Conservation (phyloP, 1,284 basidiomycete genomes). For the Coriolopsis trogii region DNA sequence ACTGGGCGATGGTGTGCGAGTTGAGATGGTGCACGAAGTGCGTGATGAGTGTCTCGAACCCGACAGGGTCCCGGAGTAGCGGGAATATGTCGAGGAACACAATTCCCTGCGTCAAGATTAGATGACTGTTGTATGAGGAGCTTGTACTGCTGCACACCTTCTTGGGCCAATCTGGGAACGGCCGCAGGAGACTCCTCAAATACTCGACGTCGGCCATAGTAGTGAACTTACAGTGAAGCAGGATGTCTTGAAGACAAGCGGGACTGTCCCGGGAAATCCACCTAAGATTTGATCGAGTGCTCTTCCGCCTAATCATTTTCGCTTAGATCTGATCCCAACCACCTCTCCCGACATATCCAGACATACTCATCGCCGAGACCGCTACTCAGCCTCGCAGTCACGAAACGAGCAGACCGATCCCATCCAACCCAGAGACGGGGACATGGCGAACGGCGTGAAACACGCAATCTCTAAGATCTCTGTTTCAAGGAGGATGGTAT, state of each 20-base stretch:
- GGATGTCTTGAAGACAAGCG: not conserved
- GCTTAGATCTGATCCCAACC: slow-evolving; percentile 2
- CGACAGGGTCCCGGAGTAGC: slow-evolving; percentile 80
- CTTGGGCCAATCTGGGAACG: slow-evolving; percentile 86
- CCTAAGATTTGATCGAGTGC: too few species aligned
- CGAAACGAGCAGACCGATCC: too few species aligned
- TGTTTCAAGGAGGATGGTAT: too few species aligned
- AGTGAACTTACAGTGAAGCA: not conserved
- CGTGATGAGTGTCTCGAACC: slow-evolving; percentile 91
- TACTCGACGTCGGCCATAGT: slow-evolving; percentile 79
- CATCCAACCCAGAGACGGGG: too few species aligned
- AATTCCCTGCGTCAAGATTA: slow-evolving; percentile 57
- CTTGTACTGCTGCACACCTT: slow-evolving; percentile 54
- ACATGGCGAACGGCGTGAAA: too few species aligned
- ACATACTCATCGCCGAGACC: not conserved
- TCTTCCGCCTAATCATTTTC: slow-evolving; percentile 3
- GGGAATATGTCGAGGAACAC: slow-evolving; percentile 92
- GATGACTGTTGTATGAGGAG: not conserved
- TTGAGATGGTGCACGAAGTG: slow-evolving; percentile 89
- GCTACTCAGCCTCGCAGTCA: too few species aligned
- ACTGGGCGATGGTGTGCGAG: slow-evolving; percentile 68
- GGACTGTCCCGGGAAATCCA: too few species aligned
- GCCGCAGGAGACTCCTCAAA: slow-evolving; percentile 67
- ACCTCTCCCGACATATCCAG: not conserved
- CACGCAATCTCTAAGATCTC: too few species aligned